Base-by-base conservation (phyloP, 371 early-diverging fungal genomes). In the Mortierella sp. region DNA sequence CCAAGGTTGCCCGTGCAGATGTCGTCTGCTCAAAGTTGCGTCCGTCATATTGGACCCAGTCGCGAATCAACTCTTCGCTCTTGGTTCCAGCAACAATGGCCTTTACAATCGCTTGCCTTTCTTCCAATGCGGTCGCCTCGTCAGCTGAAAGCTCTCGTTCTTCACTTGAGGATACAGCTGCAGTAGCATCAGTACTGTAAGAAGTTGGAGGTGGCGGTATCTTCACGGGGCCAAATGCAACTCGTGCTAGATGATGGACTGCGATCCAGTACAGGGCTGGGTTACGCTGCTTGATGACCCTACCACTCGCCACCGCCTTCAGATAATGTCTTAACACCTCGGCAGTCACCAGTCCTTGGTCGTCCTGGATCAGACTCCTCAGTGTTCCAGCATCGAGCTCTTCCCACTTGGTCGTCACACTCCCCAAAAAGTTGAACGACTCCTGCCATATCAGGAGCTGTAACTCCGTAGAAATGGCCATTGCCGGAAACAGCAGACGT, bases 401-500 rank as follows among this genome's bases (percentile, higher is more conserved):
- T 31, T 76, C 65, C 76, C 76, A 69, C 1, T 21, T 26, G 2
- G 76, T 75, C 19, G 76, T 76, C 14, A 76, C 54, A 15, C 70
- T 61, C 24, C 70, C 70, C 47, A 76, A 43, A 27, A 68, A 64
- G 34, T 82, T 80, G 76, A 84, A 88, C 23, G 85, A 86, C 21
- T 68, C 69, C 11, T 64, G 55, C 72, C 72, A 72, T 31, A 68
- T 64, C 46, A 64, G 21, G 21, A 60, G 55, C 27, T 72, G 68
- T n/a, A 64, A 17, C 26, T 59, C 60, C 7, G 83, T 41, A 0
- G 72, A 71, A 44, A 80, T 72, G 14, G 60, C 63, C 60, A 83
- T 79, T 9, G 81, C 81, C 23, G 79, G 83, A 51, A 83, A 78
- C 48, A 87, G 61, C 47, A 83, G 80, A 49, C 85, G 86, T 15